Percentiles rank a stretch among this genome's conserved stretches.
Conservation (phyloP, 1,139 yeast species). For the Taiozyma onychis region DNA sequence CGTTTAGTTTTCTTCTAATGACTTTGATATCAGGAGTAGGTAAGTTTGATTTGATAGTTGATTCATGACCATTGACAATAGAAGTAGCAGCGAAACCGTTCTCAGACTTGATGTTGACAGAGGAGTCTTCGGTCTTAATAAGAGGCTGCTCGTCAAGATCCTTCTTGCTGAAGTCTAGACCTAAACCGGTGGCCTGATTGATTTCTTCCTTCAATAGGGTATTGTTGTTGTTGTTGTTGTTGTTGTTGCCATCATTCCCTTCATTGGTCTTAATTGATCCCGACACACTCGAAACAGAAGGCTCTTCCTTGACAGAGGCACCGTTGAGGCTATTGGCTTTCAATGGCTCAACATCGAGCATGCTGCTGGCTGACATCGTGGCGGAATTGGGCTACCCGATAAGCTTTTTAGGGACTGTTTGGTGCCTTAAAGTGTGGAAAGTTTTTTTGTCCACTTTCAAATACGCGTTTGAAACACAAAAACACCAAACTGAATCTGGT, state of each 20-base stretch:
- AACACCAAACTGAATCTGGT: neutral
- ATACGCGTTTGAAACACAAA: conserved; percentile 20
- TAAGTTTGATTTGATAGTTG: neutral
- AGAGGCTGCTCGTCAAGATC: conserved; percentile 1
- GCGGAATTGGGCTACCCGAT: neutral
- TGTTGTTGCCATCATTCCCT: neutral
- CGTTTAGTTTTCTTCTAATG: conserved; percentile 77
- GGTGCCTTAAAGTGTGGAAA: neutral
- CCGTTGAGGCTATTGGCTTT: neutral
- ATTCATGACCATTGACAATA: neutral
- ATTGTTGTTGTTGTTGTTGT: neutral
- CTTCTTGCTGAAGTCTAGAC: conserved; percentile 5
- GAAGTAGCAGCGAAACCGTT: neutral
- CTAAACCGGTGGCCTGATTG: conserved; percentile 5
- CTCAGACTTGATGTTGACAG: conserved; percentile 1
- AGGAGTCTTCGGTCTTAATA: conserved; percentile 4
- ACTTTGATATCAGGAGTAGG: conserved; percentile 39
- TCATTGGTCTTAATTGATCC: neutral
- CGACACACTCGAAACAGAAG: neutral
- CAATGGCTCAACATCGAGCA: conserved; percentile 17
- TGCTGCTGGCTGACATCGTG: conserved; percentile 10
- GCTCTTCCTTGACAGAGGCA: conserved; percentile 4
- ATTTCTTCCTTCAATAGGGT: neutral
- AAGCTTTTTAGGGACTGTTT: neutral
- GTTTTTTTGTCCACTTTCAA: neutral